Evolutionary conservation across 352 stramenopile species (phyloP), one percentile per base, ranked within the genome.

Genomic region (Phytophthora fragariaefolia): DNA sequence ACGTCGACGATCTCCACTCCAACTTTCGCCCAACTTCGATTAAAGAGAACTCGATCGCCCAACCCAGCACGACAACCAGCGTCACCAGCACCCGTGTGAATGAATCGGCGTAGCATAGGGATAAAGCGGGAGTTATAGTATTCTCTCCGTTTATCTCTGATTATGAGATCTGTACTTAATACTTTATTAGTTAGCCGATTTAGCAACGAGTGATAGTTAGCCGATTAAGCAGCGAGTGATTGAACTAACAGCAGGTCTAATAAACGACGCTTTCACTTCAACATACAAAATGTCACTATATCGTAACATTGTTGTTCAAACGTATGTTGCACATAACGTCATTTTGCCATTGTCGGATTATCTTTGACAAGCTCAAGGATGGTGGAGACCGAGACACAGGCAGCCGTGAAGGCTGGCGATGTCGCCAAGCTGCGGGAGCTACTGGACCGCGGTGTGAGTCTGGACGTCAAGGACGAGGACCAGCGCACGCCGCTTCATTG

Each of bases 401-500:
- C 57, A 20, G 76, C 76, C 6, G 61, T 77, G 36, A 67, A 66
- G 54, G 47, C 58, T 30, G 68, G 64, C 48, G 66, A 80, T 53
- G 46, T 85, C 36, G 28, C 48, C 8, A 67, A 65, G 17, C 55
- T 90, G 30, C 61, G 73, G 40, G 51, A 57, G 56, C 59, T 87
- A 9, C 60, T 79, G 22, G 75, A 72, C 4, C 36, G 32, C 4
- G 73, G 71, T 20, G 66, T 54, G 38, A 66, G 61, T 22, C 51
- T 90, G 24, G 74, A 90, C 49, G 38, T 45, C 20, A 89, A 91
- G 67, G 85, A 93, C 51, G 80, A 90, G 52, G 85, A 93, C 34
- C 76, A 89, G 69, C 85, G 82, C 50, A 93, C 85, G 43, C 72
- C 85, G 17, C 50, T 93, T 58, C 85, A 93, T 64, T 93, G 85